Conservation (phyloP, 1,284 basidiomycete species). For the Marasmius sp. region DNA sequence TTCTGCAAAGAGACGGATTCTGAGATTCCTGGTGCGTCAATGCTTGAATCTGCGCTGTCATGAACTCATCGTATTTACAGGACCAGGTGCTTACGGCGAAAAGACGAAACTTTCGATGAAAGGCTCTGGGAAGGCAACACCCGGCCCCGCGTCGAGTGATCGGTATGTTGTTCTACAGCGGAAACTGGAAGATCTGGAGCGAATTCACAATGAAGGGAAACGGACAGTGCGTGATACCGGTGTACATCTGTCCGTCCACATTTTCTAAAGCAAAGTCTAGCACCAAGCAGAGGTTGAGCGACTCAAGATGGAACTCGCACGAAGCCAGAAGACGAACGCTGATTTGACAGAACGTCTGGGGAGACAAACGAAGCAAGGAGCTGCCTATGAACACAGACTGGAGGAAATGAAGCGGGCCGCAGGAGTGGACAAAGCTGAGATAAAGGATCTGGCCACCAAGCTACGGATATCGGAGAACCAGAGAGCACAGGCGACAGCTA, state of each 20-base stretch:
- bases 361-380: slow-evolving; percentile 63
- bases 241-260: neutral
- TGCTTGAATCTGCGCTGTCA: neutral
- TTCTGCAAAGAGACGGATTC: slow-evolving; percentile 43
- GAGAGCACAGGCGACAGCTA: slow-evolving; percentile 46
- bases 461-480: slow-evolving; percentile 63
- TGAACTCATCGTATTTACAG: slow-evolving; percentile 21
- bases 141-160: slow-evolving; percentile 31
- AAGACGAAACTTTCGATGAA: slow-evolving; percentile 15
- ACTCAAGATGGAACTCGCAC: slow-evolving; percentile 54
- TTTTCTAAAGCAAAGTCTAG: slow-evolving; percentile 32
- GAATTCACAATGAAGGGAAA: slow-evolving; percentile 64
- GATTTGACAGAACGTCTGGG: slow-evolving; percentile 59
- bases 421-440: slow-evolving; percentile 53
- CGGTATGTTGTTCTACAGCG: slow-evolving; percentile 55
- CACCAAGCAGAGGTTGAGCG: slow-evolving; percentile 59
- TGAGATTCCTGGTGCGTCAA: slow-evolving; percentile 39
- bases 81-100: slow-evolving; percentile 34
- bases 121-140: slow-evolving; percentile 5
- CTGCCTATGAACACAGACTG: slow-evolving; percentile 49
- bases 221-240: slow-evolving; percentile 47
- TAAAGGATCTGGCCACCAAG: slow-evolving; percentile 61
- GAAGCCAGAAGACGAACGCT: slow-evolving; percentile 42
- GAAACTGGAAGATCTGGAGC: slow-evolving; percentile 68
- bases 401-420: slow-evolving; percentile 58